A percentile compares a stretch with the other conserved stretches of the same genome.
phyloP scores from a whole-genome alignment of 495 filamentous ascomycete species.

The Friedmanniomyces endolithicus region DNA sequence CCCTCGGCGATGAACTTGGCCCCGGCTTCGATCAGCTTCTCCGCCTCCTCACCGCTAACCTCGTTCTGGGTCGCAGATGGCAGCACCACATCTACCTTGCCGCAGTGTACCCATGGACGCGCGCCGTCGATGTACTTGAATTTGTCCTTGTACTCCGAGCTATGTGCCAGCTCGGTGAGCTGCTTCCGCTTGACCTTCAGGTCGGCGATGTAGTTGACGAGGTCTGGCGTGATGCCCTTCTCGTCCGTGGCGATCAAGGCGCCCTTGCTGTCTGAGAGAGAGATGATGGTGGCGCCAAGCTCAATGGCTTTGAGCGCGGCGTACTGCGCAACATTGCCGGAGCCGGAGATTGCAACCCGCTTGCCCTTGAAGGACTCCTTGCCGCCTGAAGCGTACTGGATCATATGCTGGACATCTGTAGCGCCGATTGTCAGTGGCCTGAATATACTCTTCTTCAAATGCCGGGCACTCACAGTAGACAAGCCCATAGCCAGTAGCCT shows the following conservation, averaged over 20 bases:
- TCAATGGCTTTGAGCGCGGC: constrained; percentile 94
- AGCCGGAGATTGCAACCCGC: constrained; percentile 90
- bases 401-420: constrained; percentile 84
- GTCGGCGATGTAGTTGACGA: constrained; percentile 61
- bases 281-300: constrained; percentile 83
- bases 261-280: constrained; percentile 88
- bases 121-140: constrained; percentile 82
- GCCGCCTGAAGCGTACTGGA: constrained; percentile 65
- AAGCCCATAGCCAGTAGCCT: constrained; percentile 94
- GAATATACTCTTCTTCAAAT: background rate
- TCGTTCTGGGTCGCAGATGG: constrained; percentile 97
- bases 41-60: constrained; percentile 77
- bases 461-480: constrained; percentile 51
- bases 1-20: constrained; percentile 87
- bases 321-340: constrained; percentile 97
- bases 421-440: constrained; percentile 6
- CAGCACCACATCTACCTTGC: constrained; percentile 79
- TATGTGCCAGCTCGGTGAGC: constrained; percentile 51
- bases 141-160: constrained; percentile 42
- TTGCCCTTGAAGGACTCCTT: constrained; percentile 82
- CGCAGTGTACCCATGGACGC: constrained; percentile 82
- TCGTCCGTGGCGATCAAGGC: constrained; percentile 56
- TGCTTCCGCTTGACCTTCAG: constrained; percentile 82
- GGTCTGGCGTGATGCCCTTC: constrained; percentile 59
- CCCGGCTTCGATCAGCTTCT: constrained; percentile 63